These are phyloP conservation scores for Myxozyma monticola DNA, from an alignment of 805 yeast species.

Conservation along the genomic window DNA sequence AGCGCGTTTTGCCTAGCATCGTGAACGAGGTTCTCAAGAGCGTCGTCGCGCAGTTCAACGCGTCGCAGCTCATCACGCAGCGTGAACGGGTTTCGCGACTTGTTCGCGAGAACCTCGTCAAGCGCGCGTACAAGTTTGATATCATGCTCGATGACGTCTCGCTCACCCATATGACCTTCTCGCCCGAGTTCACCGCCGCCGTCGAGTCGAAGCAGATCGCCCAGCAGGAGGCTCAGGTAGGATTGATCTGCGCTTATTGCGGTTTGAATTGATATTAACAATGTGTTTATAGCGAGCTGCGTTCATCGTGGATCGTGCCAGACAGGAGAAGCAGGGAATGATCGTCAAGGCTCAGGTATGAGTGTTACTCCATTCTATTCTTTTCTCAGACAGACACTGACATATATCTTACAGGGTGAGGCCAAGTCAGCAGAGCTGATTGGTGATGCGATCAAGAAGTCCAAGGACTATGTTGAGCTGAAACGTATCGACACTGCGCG, in stretches of 20 bases:
- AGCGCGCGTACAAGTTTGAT: conserved; percentile 89
- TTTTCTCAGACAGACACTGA: background rate
- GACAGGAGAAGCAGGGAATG: conserved; percentile 95
- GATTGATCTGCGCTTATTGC: background rate
- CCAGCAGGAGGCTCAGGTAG: conserved; percentile 98
- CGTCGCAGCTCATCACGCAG: conserved; percentile 97
- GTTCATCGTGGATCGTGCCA: conserved; percentile 92
- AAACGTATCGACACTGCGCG: conserved; percentile 96
- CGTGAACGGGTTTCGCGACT: conserved; percentile 92
- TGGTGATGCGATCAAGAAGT: conserved; percentile 98
- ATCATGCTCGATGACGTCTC: conserved; percentile 92
- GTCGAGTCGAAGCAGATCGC: conserved; percentile 99
- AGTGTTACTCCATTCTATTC: no score
- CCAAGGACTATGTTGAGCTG: conserved; percentile 92
- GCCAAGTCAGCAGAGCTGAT: conserved; percentile 96
- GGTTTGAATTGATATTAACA: background rate
- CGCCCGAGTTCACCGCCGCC: conserved; percentile 95
- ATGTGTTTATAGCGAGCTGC: no score
- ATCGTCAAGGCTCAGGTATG: conserved; percentile 83
- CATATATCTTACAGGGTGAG: conserved; percentile 79
- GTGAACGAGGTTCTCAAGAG: conserved; percentile 95
- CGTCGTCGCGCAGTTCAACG: conserved; percentile 97
- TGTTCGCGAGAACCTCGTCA: conserved; percentile 84
- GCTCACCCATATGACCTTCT: conserved; percentile 92
- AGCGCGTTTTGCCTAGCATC: conserved; percentile 95